Conservation (phyloP, 495 filamentous ascomycete genomes). For the Neurospora pannonica region DNA sequence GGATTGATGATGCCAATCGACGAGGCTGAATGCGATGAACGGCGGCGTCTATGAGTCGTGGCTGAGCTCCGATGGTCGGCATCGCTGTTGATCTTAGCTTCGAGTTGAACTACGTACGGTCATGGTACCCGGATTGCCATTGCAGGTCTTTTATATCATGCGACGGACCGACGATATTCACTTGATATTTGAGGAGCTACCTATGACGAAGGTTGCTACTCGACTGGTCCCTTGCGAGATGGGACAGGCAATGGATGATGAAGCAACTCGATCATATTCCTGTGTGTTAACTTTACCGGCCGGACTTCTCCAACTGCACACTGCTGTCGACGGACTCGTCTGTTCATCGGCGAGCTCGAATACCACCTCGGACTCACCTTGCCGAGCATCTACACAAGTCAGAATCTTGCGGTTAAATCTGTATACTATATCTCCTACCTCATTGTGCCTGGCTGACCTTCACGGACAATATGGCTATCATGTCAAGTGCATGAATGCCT, state of each 20-base stretch:
- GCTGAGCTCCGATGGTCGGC: background rate
- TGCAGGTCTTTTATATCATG: background rate
- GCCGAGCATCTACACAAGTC: background rate
- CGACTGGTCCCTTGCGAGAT: background rate
- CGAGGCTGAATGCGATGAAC: background rate
- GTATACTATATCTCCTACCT: background rate
- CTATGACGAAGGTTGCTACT: background rate
- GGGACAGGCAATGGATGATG: constrained; percentile 5
- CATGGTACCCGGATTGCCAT: background rate
- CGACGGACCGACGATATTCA: background rate
- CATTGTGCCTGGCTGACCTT: background rate
- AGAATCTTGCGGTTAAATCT: background rate
- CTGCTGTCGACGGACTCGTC: background rate
- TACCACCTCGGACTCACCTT: background rate
- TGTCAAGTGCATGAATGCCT: background rate
- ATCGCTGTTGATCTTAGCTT: background rate
- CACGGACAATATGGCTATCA: background rate
- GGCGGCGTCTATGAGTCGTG: background rate
- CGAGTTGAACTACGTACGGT: background rate
- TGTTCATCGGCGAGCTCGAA: background rate
- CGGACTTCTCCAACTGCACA: constrained; percentile 1
- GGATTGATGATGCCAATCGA: background rate
- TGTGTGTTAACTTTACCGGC: constrained; percentile 8
- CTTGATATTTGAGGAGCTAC: too few species aligned
- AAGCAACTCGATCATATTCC: constrained; percentile 2